A percentile compares a stretch with the other conserved stretches of the same genome.
These are phyloP conservation scores for Jacaranda mimosifolia DNA, from an alignment of 257 asterid species.

Conservation along the genomic window DNA sequence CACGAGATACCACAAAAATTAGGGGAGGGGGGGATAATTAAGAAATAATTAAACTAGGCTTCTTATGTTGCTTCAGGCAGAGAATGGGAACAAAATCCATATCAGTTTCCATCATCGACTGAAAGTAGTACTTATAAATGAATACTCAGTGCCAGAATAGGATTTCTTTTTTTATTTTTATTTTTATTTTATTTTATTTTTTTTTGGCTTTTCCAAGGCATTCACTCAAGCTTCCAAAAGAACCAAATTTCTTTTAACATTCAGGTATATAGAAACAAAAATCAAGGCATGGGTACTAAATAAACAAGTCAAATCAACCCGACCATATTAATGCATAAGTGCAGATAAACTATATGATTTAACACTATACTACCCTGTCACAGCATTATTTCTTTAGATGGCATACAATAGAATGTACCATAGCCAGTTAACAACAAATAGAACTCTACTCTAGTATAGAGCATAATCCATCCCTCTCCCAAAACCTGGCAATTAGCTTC, in stretches of 20 bases:
- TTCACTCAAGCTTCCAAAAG: neutral
- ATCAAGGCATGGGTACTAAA: neutral
- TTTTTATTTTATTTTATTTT: too few relatives aligned
- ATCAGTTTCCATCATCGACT: neutral
- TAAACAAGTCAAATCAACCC: neutral
- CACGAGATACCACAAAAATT: neutral
- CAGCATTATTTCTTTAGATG: neutral
- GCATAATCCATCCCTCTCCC: neutral
- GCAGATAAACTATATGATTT: neutral
- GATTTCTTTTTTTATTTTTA: neutral
- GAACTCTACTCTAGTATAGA: neutral
- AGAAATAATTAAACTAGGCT: neutral
- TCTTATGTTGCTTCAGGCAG: neutral
- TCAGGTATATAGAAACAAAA: neutral
- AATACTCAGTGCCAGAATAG: neutral
- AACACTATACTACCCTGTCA: neutral
- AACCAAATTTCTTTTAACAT: slow-evolving; percentile 1
- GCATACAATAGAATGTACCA: neutral
- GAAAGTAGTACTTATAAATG: neutral
- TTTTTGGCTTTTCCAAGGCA: slow-evolving; percentile 13
- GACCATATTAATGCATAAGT: neutral
- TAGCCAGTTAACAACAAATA: neutral
- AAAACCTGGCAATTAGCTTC: neutral
- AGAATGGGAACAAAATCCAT: neutral
- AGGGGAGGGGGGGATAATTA: neutral